Evolutionary conservation across 176 grass and related monocot genomes (phyloP).

Genomic region (Musa itinerans): DNA sequence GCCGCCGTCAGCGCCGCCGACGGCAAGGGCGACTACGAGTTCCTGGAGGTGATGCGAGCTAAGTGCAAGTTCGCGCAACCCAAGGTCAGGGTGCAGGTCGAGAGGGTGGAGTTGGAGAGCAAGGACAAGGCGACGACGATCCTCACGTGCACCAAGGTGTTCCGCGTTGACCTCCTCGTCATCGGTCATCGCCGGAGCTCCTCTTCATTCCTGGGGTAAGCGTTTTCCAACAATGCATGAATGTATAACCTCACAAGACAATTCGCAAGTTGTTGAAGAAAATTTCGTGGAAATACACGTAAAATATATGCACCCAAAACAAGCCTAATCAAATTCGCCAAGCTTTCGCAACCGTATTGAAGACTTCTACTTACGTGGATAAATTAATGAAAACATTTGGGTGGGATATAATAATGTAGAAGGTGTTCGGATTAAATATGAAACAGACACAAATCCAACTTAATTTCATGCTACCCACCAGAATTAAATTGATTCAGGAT

Average conservation of each 20-base stretch:
- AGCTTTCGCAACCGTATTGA: no score
- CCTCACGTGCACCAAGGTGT: constrained; percentile 40
- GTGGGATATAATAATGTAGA: no score
- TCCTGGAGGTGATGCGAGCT: constrained; percentile 54
- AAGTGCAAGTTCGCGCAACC: constrained; percentile 48
- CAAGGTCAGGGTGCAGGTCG: constrained; percentile 34
- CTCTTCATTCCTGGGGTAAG: constrained; percentile 53
- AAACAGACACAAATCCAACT: no score
- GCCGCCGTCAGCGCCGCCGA: not conserved
- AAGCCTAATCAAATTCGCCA: no score
- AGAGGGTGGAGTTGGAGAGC: constrained; percentile 46
- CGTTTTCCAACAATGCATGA: not conserved
- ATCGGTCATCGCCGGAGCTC: constrained; percentile 48
- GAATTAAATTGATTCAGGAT: no score
- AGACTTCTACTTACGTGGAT: no score
- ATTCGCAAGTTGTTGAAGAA: no score
- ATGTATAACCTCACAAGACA: not conserved
- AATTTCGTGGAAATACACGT: not conserved
- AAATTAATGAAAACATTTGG: no score
- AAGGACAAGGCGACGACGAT: constrained; percentile 74
- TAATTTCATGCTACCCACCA: no score
- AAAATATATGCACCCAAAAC: not conserved
- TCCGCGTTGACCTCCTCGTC: constrained; percentile 63
- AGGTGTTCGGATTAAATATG: no score
- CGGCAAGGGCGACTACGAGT: constrained; percentile 27